Percentiles rank a stretch among this genome's conserved stretches.
Conservation (phyloP, 345 rosid species). For the Populus deltoides region DNA sequence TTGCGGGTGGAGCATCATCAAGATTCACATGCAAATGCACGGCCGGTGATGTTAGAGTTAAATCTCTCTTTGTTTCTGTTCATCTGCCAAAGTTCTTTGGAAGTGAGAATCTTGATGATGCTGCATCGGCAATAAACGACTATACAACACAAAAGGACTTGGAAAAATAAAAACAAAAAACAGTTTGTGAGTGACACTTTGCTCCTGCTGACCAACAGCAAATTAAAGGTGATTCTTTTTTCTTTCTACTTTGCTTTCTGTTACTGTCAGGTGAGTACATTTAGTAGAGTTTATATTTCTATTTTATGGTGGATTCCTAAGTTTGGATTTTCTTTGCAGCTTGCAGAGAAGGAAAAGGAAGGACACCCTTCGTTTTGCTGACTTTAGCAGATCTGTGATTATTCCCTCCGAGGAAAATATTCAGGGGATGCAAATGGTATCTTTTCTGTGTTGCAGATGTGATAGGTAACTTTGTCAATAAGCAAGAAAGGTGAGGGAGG, state of each 20-base stretch:
- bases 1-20: conserved; percentile 88
- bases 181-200: not conserved
- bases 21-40: conserved; percentile 80
- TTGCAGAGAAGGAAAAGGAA: conserved; percentile 9
- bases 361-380: not conserved
- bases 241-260: not conserved
- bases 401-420: conserved; percentile 16
- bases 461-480: not conserved
- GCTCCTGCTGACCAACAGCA: not conserved
- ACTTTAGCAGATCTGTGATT: conserved; percentile 40
- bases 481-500: not conserved
- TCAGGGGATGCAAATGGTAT: not conserved
- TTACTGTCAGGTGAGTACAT: conserved; percentile 32
- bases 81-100: conserved; percentile 25
- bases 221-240: not conserved
- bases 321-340: not conserved
- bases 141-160: conserved; percentile 5
- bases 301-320: not conserved
- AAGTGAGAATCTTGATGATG: conserved; percentile 99
- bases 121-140: conserved; percentile 92
- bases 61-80: conserved; percentile 1
- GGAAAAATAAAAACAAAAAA: not conserved
- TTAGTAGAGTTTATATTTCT: not conserved
- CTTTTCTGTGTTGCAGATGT: conserved; percentile 1
- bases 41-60: conserved; percentile 8